Percentiles rank a stretch among this genome's conserved stretches.
Evolutionary conservation across 129 eudicot genomes (phyloP).

Genomic region (Ambrosia artemisiifolia): DNA sequence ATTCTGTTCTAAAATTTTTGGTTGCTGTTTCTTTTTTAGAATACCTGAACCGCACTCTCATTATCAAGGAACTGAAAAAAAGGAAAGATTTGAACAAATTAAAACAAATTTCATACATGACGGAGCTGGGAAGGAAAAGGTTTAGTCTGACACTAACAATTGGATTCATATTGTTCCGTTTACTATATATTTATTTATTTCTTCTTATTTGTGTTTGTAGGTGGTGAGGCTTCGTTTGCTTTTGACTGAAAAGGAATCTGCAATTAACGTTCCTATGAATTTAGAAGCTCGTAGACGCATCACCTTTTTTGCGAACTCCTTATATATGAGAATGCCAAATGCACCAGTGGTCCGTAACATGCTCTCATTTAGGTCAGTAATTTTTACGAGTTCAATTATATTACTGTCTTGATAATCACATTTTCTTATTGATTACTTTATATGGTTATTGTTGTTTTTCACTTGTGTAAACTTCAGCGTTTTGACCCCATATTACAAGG

Average conservation of each 20-base stretch:
- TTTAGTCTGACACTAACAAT: slow-evolving; percentile 26
- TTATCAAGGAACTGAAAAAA: slow-evolving; percentile 42
- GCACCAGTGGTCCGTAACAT: slow-evolving; percentile 97
- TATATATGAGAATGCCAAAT: slow-evolving; percentile 88
- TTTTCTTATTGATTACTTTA: slow-evolving; percentile 5
- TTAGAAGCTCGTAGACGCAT: slow-evolving; percentile 97
- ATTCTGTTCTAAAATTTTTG: background rate
- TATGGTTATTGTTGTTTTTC: background rate
- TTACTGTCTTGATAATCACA: background rate
- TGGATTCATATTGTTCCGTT: slow-evolving; percentile 3
- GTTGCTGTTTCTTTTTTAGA: slow-evolving; percentile 23
- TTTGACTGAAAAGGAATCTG: slow-evolving; percentile 92
- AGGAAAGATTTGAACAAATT: slow-evolving; percentile 77
- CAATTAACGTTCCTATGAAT: slow-evolving; percentile 90
- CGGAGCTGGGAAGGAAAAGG: slow-evolving; percentile 94
- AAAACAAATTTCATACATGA: slow-evolving; percentile 41
- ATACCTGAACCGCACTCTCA: slow-evolving; percentile 48
- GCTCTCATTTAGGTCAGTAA: slow-evolving; percentile 93
- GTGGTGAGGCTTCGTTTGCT: slow-evolving; percentile 91
- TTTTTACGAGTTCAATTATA: background rate
- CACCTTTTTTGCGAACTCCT: slow-evolving; percentile 93
- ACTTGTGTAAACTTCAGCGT: slow-evolving; percentile 49
- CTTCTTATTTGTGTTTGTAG: slow-evolving; percentile 30
- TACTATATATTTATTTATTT: background rate
- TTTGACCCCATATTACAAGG: slow-evolving; percentile 94